Conservation (phyloP, 1,284 basidiomycete species). For the Trichosporon sp. region DNA sequence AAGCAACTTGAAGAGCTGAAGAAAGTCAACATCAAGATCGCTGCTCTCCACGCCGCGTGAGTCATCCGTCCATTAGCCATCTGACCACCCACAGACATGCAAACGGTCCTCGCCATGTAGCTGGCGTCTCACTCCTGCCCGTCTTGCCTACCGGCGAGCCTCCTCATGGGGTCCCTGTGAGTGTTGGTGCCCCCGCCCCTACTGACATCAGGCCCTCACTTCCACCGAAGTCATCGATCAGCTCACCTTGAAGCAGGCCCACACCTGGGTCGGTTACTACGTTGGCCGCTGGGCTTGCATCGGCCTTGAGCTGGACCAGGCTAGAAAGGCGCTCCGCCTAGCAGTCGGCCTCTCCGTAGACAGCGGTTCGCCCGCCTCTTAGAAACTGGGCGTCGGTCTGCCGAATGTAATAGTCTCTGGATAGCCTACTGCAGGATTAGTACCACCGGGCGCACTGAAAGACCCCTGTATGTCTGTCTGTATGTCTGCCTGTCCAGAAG, state of each 20-base stretch:
- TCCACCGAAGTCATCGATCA: neutral
- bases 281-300: constrained; percentile 3
- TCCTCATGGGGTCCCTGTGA: neutral
- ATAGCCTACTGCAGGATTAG: too few species aligned
- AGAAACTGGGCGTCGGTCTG: too few species aligned
- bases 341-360: constrained; percentile 4
- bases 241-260: neutral
- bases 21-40: neutral
- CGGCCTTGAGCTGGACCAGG: neutral
- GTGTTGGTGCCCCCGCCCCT: neutral
- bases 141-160: neutral
- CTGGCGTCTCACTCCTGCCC: neutral
- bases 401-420: neutral
- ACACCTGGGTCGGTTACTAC: constrained; percentile 5
- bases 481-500: too few species aligned
- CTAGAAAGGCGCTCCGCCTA: neutral
- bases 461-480: too few species aligned
- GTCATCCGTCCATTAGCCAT: neutral
- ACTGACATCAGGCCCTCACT: constrained; percentile 1
- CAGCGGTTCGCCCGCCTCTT: too few species aligned
- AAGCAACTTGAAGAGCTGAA: neutral
- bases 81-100: neutral
- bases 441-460: too few species aligned
- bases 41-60: neutral
- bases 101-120: constrained; percentile 1